Percentiles rank a stretch among this genome's conserved stretches.
phyloP scores from a whole-genome alignment of 2,329 filamentous ascomycete species.

The Escovopsis weberi region DNA sequence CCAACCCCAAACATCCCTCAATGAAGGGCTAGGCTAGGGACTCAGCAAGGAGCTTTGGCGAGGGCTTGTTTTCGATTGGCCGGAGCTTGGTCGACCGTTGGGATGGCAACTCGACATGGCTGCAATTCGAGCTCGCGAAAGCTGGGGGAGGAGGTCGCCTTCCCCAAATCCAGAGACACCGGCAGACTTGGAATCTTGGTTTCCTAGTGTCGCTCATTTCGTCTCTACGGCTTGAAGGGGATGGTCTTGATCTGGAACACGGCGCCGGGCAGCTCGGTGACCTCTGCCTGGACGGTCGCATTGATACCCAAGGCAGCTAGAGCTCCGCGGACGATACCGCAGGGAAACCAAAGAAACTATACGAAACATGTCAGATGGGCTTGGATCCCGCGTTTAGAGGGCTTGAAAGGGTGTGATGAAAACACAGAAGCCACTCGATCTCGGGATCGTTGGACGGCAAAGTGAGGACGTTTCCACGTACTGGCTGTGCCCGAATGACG shows the following conservation, averaged over 20 bases:
- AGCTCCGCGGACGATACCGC: conserved; percentile 82
- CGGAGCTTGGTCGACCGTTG: too few species aligned
- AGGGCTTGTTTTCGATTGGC: too few species aligned
- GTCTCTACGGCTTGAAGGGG: conserved; percentile 28
- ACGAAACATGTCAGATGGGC: conserved; percentile 2
- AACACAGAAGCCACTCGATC: too few species aligned
- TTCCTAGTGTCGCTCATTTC: too few species aligned
- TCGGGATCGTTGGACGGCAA: too few species aligned
- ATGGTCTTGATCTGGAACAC: conserved; percentile 93
- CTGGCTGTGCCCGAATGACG: conserved; percentile 61
- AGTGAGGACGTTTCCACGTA: conserved; percentile 29
- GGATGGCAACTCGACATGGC: too few species aligned
- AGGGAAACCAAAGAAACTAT: conserved; percentile 90
- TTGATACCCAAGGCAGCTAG: conserved; percentile 82
- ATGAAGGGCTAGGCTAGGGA: not conserved
- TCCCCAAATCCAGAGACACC: too few species aligned
- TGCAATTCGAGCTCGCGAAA: too few species aligned
- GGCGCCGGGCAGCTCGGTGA: conserved; percentile 69
- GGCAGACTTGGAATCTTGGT: too few species aligned
- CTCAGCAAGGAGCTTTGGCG: not conserved
- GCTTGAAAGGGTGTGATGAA: too few species aligned
- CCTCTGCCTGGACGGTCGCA: conserved; percentile 84
- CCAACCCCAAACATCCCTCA: not conserved
- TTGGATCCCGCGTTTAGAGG: not conserved
- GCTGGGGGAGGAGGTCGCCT: too few species aligned